Evolutionary conservation across 257 asterid genomes (phyloP).

Genomic region (Penstemon newberryi): DNA sequence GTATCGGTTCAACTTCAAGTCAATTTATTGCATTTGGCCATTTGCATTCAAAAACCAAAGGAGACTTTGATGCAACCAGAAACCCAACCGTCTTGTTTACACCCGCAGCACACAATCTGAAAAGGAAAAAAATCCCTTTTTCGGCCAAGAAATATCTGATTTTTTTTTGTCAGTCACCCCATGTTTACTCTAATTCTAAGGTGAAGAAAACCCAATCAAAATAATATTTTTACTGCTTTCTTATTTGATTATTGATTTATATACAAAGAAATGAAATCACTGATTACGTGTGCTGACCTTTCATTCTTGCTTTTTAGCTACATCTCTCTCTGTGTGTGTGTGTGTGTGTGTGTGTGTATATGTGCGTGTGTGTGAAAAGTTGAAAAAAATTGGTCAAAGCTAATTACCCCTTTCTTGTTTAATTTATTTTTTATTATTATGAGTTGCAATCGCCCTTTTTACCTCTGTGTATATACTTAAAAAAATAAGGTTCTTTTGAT

Average conservation of each 20-base stretch:
- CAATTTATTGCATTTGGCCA: background rate
- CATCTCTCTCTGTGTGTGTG: too few species aligned
- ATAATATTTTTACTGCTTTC: slow-evolving; percentile 2
- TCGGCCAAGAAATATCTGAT: slow-evolving; percentile 12
- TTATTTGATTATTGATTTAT: background rate
- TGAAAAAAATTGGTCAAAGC: slow-evolving; percentile 20
- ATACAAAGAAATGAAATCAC: slow-evolving; percentile 25
- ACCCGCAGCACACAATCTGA: background rate
- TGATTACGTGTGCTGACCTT: slow-evolving; percentile 28
- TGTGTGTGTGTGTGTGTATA: too few species aligned
- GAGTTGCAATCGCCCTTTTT: slow-evolving; percentile 10
- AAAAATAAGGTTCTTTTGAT: too few species aligned
- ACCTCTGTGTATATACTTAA: background rate
- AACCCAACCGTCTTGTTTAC: slow-evolving; percentile 27
- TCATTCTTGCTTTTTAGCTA: slow-evolving; percentile 1
- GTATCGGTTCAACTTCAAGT: background rate
- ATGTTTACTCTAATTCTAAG: background rate
- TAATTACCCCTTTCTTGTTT: background rate
- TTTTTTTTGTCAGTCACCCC: background rate
- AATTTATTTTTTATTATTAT: slow-evolving; percentile 17
- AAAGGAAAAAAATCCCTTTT: slow-evolving; percentile 6
- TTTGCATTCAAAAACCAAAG: background rate
- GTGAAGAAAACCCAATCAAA: slow-evolving; percentile 10
- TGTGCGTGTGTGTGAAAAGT: background rate
- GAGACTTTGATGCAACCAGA: slow-evolving; percentile 1